Percentiles rank a stretch among this genome's conserved stretches.
Evolutionary conservation across 1,284 basidiomycete species (phyloP).

Genomic region (Wolfiporia cocos): DNA sequence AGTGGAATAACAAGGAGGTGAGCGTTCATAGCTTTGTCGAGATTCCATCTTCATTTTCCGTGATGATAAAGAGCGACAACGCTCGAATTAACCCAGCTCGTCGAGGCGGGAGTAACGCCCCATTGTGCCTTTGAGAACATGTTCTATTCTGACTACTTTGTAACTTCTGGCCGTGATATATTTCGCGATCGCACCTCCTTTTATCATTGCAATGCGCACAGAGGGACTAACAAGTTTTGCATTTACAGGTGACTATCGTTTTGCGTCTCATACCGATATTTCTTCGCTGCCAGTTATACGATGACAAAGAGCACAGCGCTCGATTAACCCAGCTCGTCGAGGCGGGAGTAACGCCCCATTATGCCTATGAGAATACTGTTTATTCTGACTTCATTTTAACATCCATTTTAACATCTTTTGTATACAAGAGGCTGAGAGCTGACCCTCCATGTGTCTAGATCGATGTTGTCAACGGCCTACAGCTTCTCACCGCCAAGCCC

Average conservation of each 20-base stretch:
- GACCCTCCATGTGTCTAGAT: constrained; percentile 47
- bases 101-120: constrained; percentile 55
- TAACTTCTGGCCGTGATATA: no score
- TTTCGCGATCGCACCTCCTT: neutral
- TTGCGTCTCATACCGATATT: neutral
- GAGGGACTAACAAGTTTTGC: constrained; percentile 4
- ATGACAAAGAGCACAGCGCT: constrained; percentile 31
- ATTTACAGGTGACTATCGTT: constrained; percentile 15
- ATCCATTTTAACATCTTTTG: constrained; percentile 1
- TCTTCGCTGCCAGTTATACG: no score
- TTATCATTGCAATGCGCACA: constrained; percentile 1
- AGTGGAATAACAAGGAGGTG: constrained; percentile 98
- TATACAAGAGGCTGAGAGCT: neutral
- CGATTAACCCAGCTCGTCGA: constrained; percentile 33
- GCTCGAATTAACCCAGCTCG: constrained; percentile 33
- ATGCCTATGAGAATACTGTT: constrained; percentile 52
- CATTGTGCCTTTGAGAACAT: constrained; percentile 54
- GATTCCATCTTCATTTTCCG: constrained; percentile 8
- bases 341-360: constrained; percentile 57
- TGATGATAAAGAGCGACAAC: constrained; percentile 30
- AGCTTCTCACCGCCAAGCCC: constrained; percentile 93
- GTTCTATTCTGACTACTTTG: constrained; percentile 47
- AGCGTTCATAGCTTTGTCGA: constrained; percentile 23
- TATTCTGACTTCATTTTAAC: constrained; percentile 8
- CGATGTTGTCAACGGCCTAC: constrained; percentile 91